Conservation (phyloP, 169 alveolate genomes). For the Eimeria brunetti region DNA sequence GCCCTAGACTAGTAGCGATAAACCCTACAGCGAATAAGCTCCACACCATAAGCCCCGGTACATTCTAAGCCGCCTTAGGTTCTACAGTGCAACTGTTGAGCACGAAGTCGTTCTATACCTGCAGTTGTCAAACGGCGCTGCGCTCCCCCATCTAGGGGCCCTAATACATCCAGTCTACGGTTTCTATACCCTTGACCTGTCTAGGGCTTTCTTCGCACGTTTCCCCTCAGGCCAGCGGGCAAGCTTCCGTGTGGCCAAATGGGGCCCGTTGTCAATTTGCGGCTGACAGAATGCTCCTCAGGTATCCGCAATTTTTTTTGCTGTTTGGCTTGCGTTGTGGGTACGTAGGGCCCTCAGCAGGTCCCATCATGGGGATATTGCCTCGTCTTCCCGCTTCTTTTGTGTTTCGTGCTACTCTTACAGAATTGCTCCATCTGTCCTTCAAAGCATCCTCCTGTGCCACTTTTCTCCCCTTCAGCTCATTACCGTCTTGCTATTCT, state of each 20-base stretch:
- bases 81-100: background rate
- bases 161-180: background rate
- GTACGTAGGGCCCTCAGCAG: background rate
- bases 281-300: background rate
- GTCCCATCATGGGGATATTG: background rate
- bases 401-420: background rate
- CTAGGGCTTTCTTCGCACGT: background rate
- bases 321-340: background rate
- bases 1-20: background rate
- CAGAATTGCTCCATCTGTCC: background rate
- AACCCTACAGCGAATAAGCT: background rate
- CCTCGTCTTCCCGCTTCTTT: too few species aligned
- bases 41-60: background rate
- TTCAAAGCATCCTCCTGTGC: background rate
- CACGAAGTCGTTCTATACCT: background rate
- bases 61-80: background rate
- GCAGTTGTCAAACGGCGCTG: background rate
- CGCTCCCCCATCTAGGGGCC: background rate
- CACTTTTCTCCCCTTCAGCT: background rate
- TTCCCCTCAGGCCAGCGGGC: background rate
- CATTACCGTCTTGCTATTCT: background rate
- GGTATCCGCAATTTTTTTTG: background rate
- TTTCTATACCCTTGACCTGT: too few species aligned
- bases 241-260: background rate
- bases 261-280: background rate